Evolutionary conservation across 306 rosid genomes (phyloP), one percentile per base, ranked within the genome.

Genomic region (Quercus mongolica): DNA sequence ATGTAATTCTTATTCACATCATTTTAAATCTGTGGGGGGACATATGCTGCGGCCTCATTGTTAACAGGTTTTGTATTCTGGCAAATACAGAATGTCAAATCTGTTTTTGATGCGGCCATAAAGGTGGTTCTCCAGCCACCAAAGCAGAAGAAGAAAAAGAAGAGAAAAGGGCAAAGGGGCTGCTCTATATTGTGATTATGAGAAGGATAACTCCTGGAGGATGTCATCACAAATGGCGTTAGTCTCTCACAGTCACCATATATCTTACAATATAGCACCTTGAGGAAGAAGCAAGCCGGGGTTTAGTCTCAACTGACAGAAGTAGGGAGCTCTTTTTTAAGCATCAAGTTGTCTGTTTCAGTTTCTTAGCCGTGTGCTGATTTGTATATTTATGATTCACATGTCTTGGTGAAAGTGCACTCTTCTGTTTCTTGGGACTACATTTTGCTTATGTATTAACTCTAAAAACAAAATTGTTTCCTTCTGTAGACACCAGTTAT

Each of bases 81-180:
- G 75, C 79, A 44, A 74, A 68, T 88, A 73, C 94, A 94, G 97
- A 94, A 94, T 78, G 97, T 92, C 85, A 94, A 92, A 84, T 97
- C 97, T 19, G 97, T 94, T 82, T 95, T 92, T 28, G 99, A 95
- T 59, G 94, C 97, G 3, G 97, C 99, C 62, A 92, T 95, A 77
- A 91, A 95, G 85, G 92, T 91, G 85, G 99, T 95, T 85, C 96
- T 95, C 79, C 99, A 89, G 86, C 99, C 99, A 1, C 94, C 99
- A 31, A 92, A 89, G 86, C 95, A 87, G 85, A 92, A 90, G 83
- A 85, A 83, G 90, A 91, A 83, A 79, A 89, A 85, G 88, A 91
- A 89, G 90, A 86, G 92, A 75, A 95, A 85, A 89, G 86, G 93
- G n/a, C 92, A 92, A 46, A 92, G 78, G 81, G 88, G 87, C 76